These are phyloP conservation scores for Macrolepiota albuminosa DNA, from an alignment of 768 basidiomycete genomes.

Conservation along the genomic window DNA sequence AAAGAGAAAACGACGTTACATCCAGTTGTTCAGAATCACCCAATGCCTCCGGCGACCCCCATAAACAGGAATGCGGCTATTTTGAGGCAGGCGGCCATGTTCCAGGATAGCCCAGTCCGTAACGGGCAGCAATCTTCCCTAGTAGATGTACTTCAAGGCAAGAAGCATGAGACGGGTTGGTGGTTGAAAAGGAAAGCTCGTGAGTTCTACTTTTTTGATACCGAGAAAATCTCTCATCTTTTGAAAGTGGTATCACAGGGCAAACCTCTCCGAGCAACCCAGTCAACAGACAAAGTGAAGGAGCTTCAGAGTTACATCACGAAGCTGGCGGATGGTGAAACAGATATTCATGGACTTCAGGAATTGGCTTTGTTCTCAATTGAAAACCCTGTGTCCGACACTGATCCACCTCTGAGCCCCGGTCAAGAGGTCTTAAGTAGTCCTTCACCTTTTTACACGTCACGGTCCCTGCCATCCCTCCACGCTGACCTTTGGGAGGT, in stretches of 20 bases:
- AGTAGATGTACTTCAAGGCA: constrained; percentile 63
- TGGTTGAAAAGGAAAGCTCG: constrained; percentile 75
- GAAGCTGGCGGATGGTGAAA: constrained; percentile 48
- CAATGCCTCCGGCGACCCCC: constrained; percentile 58
- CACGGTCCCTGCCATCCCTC: constrained; percentile 38
- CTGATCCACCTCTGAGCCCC: constrained; percentile 54
- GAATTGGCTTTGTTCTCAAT: constrained; percentile 61
- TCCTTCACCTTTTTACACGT: constrained; percentile 49
- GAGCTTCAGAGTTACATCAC: constrained; percentile 52
- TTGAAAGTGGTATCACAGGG: constrained; percentile 45
- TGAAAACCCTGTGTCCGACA: constrained; percentile 48
- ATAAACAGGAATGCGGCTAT: constrained; percentile 51
- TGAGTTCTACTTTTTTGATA: constrained; percentile 31
- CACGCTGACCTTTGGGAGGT: constrained; percentile 67
- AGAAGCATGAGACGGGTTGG: constrained; percentile 73
- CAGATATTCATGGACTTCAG: constrained; percentile 53
- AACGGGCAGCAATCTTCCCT: constrained; percentile 51
- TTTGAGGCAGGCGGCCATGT: constrained; percentile 71
- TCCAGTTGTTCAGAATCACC: constrained; percentile 24
- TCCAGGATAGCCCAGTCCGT: constrained; percentile 74
- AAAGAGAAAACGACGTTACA: constrained; percentile 35
- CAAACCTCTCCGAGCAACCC: constrained; percentile 35
- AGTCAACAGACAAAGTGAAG: constrained; percentile 34
- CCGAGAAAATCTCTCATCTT: constrained; percentile 10
- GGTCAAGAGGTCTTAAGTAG: constrained; percentile 46